Conservation (phyloP, 257 asterid species). For the Gentiana dahurica region DNA sequence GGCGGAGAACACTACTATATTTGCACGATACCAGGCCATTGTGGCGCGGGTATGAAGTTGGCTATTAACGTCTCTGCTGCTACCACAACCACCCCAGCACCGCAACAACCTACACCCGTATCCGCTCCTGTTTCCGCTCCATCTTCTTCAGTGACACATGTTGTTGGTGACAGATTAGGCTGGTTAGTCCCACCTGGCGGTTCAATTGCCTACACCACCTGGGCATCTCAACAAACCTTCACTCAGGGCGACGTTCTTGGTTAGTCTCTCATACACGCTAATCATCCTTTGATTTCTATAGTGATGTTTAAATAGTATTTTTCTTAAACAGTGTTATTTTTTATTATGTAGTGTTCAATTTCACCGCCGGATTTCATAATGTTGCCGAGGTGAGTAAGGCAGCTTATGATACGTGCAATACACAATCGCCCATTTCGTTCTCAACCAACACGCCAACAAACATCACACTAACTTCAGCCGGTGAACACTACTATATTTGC, state of each 20-base stretch:
- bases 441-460: constrained; percentile 24
- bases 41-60: constrained; percentile 42
- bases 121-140: constrained; percentile 20
- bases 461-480: constrained; percentile 21
- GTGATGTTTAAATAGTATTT: too few species aligned
- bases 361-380: not conserved
- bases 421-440: too few species aligned
- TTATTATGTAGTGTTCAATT: constrained; percentile 7
- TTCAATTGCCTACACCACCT: constrained; percentile 19
- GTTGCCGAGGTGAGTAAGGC: too few species aligned
- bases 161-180: constrained; percentile 28
- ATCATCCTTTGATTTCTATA: not conserved
- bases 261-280: not conserved
- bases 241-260: constrained; percentile 28
- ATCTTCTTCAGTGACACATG: too few species aligned
- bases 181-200: constrained; percentile 26
- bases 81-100: constrained; percentile 16
- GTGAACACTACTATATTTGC: constrained; percentile 13
- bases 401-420: too few species aligned
- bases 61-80: constrained; percentile 50
- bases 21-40: constrained; percentile 40
- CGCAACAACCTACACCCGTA: constrained; percentile 13
- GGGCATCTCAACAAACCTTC: constrained; percentile 34
- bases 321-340: not conserved
- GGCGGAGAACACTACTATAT: constrained; percentile 49